Conservation (phyloP, 768 basidiomycete species). For the Epithele typhae region DNA sequence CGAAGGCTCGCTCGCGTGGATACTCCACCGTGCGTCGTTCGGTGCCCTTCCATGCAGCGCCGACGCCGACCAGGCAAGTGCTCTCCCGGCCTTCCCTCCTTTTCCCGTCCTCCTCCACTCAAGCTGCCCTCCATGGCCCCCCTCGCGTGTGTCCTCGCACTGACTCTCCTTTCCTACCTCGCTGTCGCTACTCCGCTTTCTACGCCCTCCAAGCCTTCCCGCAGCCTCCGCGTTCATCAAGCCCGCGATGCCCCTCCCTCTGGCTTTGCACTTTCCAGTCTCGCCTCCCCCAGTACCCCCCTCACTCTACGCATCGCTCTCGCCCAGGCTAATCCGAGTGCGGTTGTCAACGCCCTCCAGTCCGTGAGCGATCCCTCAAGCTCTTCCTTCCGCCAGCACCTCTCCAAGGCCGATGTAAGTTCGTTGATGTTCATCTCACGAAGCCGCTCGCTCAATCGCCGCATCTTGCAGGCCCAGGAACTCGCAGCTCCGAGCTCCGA, state of each 20-base stretch:
- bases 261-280: conserved; percentile 13
- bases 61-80: no score
- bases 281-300: conserved; percentile 14
- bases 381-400: conserved; percentile 22
- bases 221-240: conserved; percentile 16
- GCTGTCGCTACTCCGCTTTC: conserved; percentile 8
- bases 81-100: no score
- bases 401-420: conserved; percentile 16
- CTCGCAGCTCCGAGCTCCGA: conserved; percentile 22
- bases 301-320: conserved; percentile 26
- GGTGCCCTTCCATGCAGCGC: no score
- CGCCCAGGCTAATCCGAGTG: conserved; percentile 19
- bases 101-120: no score
- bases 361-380: conserved; percentile 22
- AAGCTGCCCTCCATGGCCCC: conserved; percentile 10
- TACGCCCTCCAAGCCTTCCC: conserved; percentile 1
- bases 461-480: conserved; percentile 17
- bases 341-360: conserved; percentile 23
- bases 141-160: conserved; percentile 12
- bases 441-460: neutral
- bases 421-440: neutral
- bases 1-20: no score
- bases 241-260: conserved; percentile 5
- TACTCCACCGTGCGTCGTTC: no score
- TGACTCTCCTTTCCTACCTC: conserved; percentile 8